A percentile compares a stretch with the other conserved stretches of the same genome.
Evolutionary conservation across 2,329 filamentous ascomycete species (phyloP).

Genomic region (Colletotrichum phormii): DNA sequence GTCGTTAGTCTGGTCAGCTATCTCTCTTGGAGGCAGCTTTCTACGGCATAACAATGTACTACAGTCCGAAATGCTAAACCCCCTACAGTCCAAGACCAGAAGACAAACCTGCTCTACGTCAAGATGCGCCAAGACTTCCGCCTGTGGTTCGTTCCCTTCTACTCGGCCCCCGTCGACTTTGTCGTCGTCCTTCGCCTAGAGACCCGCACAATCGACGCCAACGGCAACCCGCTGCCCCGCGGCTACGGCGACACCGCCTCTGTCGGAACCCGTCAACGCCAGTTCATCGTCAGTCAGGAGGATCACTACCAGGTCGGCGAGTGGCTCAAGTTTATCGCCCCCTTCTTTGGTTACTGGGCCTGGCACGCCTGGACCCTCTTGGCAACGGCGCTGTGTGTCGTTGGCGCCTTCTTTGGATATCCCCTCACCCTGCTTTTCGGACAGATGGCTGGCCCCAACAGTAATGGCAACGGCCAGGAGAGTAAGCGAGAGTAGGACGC

Average conservation of each 20-base stretch:
- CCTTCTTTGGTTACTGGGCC: slow-evolving; percentile 67
- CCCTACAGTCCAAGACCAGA: slow-evolving; percentile 37
- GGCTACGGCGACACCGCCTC: slow-evolving; percentile 31
- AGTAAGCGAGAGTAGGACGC: slow-evolving; percentile 4
- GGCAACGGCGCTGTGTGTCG: slow-evolving; percentile 72
- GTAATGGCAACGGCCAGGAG: slow-evolving; percentile 8
- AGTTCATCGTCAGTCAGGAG: slow-evolving; percentile 81
- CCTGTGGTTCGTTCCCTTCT: slow-evolving; percentile 82
- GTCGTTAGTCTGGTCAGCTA: background rate
- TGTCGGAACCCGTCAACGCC: slow-evolving; percentile 68
- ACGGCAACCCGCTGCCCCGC: slow-evolving; percentile 38
- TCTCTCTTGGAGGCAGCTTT: background rate
- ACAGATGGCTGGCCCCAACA: slow-evolving; percentile 1
- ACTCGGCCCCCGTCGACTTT: slow-evolving; percentile 74
- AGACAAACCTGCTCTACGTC: slow-evolving; percentile 72
- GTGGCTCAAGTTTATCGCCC: slow-evolving; percentile 77
- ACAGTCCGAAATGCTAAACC: background rate
- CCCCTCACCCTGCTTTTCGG: slow-evolving; percentile 30
- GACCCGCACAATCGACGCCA: slow-evolving; percentile 50
- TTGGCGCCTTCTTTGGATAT: slow-evolving; percentile 52
- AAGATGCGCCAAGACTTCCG: slow-evolving; percentile 80
- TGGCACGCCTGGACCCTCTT: slow-evolving; percentile 71
- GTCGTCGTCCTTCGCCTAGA: slow-evolving; percentile 75
- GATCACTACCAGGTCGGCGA: slow-evolving; percentile 86
- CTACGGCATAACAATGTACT: background rate